phyloP scores from a whole-genome alignment of 2,329 filamentous ascomycete genomes.

The Pseudogymnoascus sp. region DNA sequence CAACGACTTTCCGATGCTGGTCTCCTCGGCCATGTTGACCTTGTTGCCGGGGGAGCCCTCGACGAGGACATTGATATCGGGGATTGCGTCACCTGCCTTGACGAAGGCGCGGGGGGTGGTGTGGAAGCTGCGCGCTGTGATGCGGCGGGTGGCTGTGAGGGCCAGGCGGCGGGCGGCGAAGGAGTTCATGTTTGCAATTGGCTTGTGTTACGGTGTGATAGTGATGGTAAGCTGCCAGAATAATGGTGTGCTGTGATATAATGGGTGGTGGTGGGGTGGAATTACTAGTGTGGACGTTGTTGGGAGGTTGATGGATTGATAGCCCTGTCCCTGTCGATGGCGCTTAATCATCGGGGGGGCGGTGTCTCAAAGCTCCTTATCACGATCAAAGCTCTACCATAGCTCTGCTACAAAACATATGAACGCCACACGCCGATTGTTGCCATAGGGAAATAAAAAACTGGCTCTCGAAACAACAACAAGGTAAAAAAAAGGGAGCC shows the following conservation, averaged over 20 bases:
- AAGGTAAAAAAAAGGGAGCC: background rate
- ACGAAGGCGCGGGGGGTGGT: conserved; percentile 55
- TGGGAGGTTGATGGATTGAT: background rate
- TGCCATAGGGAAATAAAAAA: background rate
- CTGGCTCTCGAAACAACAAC: background rate
- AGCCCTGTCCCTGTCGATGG: background rate
- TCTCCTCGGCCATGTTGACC: conserved; percentile 74
- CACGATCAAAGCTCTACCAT: background rate
- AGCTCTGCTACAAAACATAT: background rate
- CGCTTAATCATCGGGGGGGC: background rate
- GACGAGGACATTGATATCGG: conserved; percentile 66
- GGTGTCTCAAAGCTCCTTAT: conserved; percentile 3
- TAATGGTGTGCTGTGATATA: background rate
- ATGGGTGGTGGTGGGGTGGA: background rate
- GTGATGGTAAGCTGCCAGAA: background rate
- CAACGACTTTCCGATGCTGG: conserved; percentile 62
- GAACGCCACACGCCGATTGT: background rate
- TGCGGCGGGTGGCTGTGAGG: conserved; percentile 10
- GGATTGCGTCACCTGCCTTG: conserved; percentile 71
- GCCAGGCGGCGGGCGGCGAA: background rate
- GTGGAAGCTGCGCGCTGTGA: conserved; percentile 46
- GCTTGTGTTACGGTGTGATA: background rate
- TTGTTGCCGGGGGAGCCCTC: conserved; percentile 88
- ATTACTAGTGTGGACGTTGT: background rate
- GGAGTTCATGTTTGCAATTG: conserved; percentile 6